Conservation (phyloP, 371 early-diverging fungal species). For the Basidiobolus heterosporus region DNA sequence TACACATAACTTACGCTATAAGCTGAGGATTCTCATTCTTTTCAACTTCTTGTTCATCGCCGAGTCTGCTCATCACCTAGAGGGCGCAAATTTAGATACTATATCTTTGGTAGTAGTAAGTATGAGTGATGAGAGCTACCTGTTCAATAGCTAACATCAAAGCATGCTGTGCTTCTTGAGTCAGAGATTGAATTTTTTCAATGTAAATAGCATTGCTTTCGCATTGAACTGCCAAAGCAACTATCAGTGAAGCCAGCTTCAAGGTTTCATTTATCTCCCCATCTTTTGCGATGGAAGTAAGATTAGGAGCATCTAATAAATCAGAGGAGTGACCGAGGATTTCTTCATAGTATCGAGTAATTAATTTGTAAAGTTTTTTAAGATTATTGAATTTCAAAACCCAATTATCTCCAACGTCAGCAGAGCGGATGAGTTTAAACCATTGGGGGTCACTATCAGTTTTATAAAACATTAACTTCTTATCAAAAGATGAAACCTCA, state of each 20-base stretch:
- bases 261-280: conserved; percentile 47
- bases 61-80: conserved; percentile 5
- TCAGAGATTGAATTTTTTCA: conserved; percentile 57
- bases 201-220: conserved; percentile 61
- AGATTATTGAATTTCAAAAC: conserved; percentile 78
- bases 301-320: conserved; percentile 39
- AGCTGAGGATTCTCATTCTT: conserved; percentile 2
- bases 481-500: no score
- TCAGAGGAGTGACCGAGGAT: conserved; percentile 38
- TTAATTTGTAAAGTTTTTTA: conserved; percentile 66
- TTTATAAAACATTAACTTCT: neutral
- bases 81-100: neutral
- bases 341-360: conserved; percentile 74
- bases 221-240: conserved; percentile 72
- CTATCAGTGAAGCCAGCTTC: conserved; percentile 58
- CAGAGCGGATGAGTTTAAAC: conserved; percentile 62
- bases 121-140: conserved; percentile 12
- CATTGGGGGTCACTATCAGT: conserved; percentile 58
- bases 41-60: conserved; percentile 12
- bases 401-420: conserved; percentile 81
- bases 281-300: conserved; percentile 70
- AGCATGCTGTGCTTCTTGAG: conserved; percentile 47
- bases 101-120: neutral
- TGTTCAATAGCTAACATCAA: conserved; percentile 78
- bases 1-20: no score